Evolutionary conservation across 306 rosid genomes (phyloP).

Genomic region (Trifolium repens): DNA sequence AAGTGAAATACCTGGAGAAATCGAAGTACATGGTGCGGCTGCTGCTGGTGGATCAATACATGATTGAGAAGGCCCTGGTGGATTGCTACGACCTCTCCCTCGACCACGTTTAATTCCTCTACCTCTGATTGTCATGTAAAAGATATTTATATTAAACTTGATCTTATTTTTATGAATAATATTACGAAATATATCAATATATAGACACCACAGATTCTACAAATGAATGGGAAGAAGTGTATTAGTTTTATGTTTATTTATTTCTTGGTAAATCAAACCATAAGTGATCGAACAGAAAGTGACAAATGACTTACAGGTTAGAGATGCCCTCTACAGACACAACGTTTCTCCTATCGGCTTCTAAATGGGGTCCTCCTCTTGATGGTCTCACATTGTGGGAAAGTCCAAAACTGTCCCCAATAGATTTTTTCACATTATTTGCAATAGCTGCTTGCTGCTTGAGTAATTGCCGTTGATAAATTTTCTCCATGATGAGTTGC

Average conservation of each 20-base stretch:
- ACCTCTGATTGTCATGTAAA: slow-evolving; percentile 1
- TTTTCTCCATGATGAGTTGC: background rate
- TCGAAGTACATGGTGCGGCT: background rate
- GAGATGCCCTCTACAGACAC: background rate
- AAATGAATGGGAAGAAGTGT: background rate
- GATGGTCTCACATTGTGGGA: background rate
- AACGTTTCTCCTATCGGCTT: background rate
- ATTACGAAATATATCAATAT: background rate
- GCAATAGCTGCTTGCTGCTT: slow-evolving; percentile 1
- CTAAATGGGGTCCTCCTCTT: slow-evolving; percentile 3
- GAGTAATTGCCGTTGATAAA: background rate
- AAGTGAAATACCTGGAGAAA: background rate
- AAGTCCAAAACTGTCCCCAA: background rate
- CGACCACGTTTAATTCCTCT: background rate
- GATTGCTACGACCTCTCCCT: background rate
- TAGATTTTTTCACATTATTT: background rate
- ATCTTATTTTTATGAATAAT: background rate
- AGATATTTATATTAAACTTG: background rate
- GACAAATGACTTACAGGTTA: background rate
- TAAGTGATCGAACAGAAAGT: background rate
- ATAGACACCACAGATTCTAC: background rate
- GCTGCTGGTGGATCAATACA: background rate
- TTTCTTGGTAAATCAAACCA: background rate
- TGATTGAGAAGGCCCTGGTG: slow-evolving; percentile 12
- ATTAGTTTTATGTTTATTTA: background rate